These are phyloP conservation scores for Nymphaea thermarum DNA, from an alignment of 164 flowering plant genomes.

Conservation along the genomic window DNA sequence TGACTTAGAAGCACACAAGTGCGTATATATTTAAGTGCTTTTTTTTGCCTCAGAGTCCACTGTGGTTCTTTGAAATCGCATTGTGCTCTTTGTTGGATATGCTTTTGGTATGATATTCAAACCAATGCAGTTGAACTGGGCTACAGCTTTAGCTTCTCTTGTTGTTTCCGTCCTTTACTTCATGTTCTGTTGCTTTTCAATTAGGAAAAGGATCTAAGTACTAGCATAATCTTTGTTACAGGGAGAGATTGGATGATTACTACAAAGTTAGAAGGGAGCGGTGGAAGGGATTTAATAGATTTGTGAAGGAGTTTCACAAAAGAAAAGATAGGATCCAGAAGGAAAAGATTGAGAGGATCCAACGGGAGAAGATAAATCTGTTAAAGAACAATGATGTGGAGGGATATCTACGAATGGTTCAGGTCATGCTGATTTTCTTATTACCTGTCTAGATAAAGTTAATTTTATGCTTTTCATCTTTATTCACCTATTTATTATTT, in stretches of 20 bases:
- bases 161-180: neutral
- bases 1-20: constrained; percentile 94
- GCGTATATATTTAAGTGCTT: constrained; percentile 11
- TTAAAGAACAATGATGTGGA: constrained; percentile 97
- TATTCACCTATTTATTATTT: neutral
- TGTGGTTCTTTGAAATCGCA: neutral
- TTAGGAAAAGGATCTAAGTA: neutral
- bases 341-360: constrained; percentile 95
- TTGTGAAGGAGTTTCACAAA: constrained; percentile 92
- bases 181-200: neutral
- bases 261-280: constrained; percentile 88
- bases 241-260: constrained; percentile 86
- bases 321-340: constrained; percentile 88
- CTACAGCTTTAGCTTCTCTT: neutral
- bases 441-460: neutral
- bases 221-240: constrained; percentile 11
- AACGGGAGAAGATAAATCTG: constrained; percentile 94
- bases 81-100: neutral
- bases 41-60: too few relatives aligned
- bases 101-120: neutral
- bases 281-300: constrained; percentile 80
- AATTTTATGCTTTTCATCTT: neutral
- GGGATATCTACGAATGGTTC: constrained; percentile 98
- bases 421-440: constrained; percentile 31
- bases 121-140: neutral